These are phyloP conservation scores for Staphylotrichum longicolle DNA, from an alignment of 495 filamentous ascomycete genomes.

Conservation along the genomic window DNA sequence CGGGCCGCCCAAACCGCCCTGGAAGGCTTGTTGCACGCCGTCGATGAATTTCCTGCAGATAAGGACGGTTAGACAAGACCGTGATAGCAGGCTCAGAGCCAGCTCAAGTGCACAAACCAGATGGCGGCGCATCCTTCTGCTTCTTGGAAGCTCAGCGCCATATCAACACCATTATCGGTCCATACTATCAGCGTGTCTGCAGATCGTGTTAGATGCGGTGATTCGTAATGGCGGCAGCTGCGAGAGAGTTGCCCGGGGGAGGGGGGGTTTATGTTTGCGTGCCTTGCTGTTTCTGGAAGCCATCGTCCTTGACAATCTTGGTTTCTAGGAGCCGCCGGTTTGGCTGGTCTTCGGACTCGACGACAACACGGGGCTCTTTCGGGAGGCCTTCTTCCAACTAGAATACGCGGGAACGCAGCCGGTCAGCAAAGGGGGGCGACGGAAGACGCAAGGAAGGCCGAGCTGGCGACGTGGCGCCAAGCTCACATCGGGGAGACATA, in stretches of 20 bases:
- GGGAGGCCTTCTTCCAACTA: slow-evolving; percentile 46
- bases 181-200: slow-evolving; percentile 96
- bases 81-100: too few relatives aligned
- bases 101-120: slow-evolving; percentile 56
- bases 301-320: slow-evolving; percentile 89
- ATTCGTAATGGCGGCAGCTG: neutral
- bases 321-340: slow-evolving; percentile 82
- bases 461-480: too few relatives aligned
- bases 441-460: neutral
- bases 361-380: slow-evolving; percentile 80
- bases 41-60: slow-evolving; percentile 81
- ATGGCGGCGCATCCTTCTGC: slow-evolving; percentile 90
- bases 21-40: slow-evolving; percentile 66
- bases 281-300: slow-evolving; percentile 99
- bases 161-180: slow-evolving; percentile 92
- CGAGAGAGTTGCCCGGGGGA: neutral
- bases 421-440: slow-evolving; percentile 22
- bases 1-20: slow-evolving; percentile 45
- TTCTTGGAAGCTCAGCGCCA: slow-evolving; percentile 98
- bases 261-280: slow-evolving; percentile 12
- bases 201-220: slow-evolving; percentile 29
- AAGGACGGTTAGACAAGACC: too few relatives aligned
- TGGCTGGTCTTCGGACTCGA: slow-evolving; percentile 90
- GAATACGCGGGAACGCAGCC: neutral
- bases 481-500: slow-evolving; percentile 48